Evolutionary conservation across 2,329 filamentous ascomycete species (phyloP).

Genomic region (Penicillium nordicum): DNA sequence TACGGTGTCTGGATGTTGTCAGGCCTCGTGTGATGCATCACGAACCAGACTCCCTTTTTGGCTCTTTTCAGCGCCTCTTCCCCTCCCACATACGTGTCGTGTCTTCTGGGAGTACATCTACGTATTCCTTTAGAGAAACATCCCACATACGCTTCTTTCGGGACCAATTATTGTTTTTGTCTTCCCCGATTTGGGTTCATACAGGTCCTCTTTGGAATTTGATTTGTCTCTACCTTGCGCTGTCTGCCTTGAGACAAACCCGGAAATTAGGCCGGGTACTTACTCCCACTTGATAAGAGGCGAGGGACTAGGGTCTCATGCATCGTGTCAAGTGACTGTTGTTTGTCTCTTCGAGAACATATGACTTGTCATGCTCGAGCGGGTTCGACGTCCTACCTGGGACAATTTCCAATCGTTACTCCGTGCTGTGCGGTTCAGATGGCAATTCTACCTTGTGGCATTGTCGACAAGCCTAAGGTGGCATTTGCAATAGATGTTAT

Average conservation of each 20-base stretch:
- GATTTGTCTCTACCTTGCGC: neutral
- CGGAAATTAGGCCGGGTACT: neutral
- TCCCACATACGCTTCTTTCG: neutral
- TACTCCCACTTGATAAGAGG: neutral
- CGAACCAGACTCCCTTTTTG: neutral
- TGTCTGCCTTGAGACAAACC: neutral
- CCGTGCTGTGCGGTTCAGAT: neutral
- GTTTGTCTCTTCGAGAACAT: slow-evolving; percentile 1
- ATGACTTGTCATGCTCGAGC: slow-evolving; percentile 4
- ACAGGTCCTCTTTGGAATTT: neutral
- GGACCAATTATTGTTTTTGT: neutral
- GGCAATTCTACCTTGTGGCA: neutral
- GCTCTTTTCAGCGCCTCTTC: neutral
- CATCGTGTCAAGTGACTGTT: neutral
- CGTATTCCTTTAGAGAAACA: neutral
- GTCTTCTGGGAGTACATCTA: neutral
- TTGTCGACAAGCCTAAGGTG: neutral
- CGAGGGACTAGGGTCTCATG: neutral
- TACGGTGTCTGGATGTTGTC: neutral
- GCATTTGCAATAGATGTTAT: neutral
- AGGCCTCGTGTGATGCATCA: neutral
- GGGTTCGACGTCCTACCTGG: neutral
- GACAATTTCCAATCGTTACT: neutral
- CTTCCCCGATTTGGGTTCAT: neutral
- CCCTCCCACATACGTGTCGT: neutral